These are phyloP conservation scores for Salix koriyanagi DNA, from an alignment of 345 rosid species.

Conservation along the genomic window DNA sequence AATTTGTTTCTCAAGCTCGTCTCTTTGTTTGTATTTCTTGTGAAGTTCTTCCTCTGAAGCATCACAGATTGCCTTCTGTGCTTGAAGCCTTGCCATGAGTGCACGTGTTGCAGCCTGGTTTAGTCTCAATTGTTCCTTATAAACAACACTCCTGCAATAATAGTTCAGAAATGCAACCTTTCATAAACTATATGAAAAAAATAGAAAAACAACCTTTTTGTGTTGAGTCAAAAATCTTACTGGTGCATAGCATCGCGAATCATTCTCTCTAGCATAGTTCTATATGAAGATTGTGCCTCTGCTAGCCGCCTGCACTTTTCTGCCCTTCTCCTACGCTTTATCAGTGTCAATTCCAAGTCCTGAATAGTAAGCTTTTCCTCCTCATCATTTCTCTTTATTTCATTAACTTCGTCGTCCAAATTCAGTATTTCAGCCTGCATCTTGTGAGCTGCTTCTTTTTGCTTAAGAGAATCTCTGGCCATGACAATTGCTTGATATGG, in stretches of 20 bases:
- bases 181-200: neutral
- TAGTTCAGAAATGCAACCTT: no score
- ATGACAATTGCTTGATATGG: conserved; percentile 77
- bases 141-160: conserved; percentile 72
- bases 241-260: conserved; percentile 98
- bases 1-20: conserved; percentile 69
- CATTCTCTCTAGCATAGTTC: conserved; percentile 85
- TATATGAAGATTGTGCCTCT: conserved; percentile 89
- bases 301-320: conserved; percentile 91
- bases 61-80: conserved; percentile 86
- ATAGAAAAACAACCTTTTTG: neutral
- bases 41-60: conserved; percentile 85
- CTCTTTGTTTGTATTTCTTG: conserved; percentile 73
- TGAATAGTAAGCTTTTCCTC: conserved; percentile 66
- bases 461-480: conserved; percentile 78
- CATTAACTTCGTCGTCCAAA: conserved; percentile 58
- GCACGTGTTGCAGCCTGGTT: conserved; percentile 84
- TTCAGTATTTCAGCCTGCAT: conserved; percentile 55
- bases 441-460: conserved; percentile 64
- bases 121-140: conserved; percentile 87
- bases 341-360: conserved; percentile 66
- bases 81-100: conserved; percentile 86
- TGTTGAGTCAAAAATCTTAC: conserved; percentile 40
- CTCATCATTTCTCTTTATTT: conserved; percentile 50
- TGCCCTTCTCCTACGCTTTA: conserved; percentile 75